Evolutionary conservation across 2,329 filamentous ascomycete species (phyloP), one percentile per base, ranked within the genome.

Genomic region (Ascochyta fabae): DNA sequence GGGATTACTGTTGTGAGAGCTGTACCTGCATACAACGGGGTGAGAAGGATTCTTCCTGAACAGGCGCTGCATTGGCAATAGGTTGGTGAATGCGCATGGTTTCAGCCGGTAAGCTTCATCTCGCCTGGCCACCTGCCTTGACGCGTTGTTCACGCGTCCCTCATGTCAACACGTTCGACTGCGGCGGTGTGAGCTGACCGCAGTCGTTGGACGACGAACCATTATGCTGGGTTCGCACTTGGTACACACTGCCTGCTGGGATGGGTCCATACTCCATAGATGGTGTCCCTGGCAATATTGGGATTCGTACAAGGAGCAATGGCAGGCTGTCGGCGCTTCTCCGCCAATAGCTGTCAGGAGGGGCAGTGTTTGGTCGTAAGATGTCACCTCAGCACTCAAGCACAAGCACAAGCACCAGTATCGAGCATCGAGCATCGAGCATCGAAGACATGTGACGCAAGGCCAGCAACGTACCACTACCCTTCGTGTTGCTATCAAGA

Each of bases 211-310:
- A 43, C 26, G 29, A 29, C 52, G 40, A 53, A 46, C 40, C 40
- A 36, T 34, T 34, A 13, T 33, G 41, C 34, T 35, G 41, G 16
- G 41, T 27, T 15, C 4, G 33, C 40, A 42, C 23, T n/a, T 23
- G 22, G 41, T 15, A 26, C 5, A 44, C 16, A 23, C n/a, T 19
- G n/a, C 15, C 12, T 50, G 53, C 41, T 47, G 24, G 29, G 19
- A 27, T 55, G 36, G 23, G 23, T 31, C 31, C 24, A 27, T 49
- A 24, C 23, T 31, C 31, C 24, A 27, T 49, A 24, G 29, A 48
- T n/a, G n/a, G 46, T 46, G 46, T 55, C 36, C 46, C 42, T 50
- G 41, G 35, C 41, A 45, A 42, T 55, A 50, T 50, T 55, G 29
- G 41, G 39, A 19, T 34, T 47, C 53, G 53, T 55, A 6, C 42